phyloP scores from a whole-genome alignment of 495 filamentous ascomycete species.

The Thozetella sp. region DNA sequence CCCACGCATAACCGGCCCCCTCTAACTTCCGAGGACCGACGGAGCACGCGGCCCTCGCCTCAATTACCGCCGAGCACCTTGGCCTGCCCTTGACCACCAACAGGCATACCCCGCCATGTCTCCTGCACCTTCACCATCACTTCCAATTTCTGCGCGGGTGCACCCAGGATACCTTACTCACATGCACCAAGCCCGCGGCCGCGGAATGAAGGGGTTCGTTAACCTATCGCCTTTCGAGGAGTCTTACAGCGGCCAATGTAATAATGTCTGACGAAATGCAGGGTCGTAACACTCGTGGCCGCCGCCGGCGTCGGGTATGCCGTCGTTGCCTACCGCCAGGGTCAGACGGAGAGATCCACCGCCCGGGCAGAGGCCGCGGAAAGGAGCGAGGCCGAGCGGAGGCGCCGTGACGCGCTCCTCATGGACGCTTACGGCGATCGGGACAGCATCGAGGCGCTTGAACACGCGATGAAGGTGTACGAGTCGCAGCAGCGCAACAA shows the following conservation, averaged over 20 bases:
- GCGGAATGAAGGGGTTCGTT: not conserved
- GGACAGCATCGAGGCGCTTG: conserved; percentile 54
- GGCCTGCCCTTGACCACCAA: not conserved
- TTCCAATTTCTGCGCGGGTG: not conserved
- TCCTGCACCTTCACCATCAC: not conserved
- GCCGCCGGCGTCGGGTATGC: conserved; percentile 43
- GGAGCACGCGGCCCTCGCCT: not conserved
- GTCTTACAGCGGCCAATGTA: not conserved
- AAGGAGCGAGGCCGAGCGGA: conserved; percentile 20
- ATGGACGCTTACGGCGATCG: conserved; percentile 64
- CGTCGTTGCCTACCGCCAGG: conserved; percentile 29
- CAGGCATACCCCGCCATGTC: not conserved
- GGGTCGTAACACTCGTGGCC: conserved; percentile 37
- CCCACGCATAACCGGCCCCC: not conserved
- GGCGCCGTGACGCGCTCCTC: conserved; percentile 22
- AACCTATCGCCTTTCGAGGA: not conserved
- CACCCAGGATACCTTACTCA: not conserved
- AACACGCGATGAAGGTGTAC: conserved; percentile 59
- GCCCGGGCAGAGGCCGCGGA: conserved; percentile 15
- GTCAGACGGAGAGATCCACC: conserved; percentile 20
- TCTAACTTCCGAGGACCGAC: not conserved
- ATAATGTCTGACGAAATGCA: conserved; percentile 9
- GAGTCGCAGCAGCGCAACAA: conserved; percentile 34
- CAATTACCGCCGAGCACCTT: not conserved
- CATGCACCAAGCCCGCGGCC: not conserved